Conservation (phyloP, 1,284 basidiomycete species). For the Mycocalia duriaeana region DNA sequence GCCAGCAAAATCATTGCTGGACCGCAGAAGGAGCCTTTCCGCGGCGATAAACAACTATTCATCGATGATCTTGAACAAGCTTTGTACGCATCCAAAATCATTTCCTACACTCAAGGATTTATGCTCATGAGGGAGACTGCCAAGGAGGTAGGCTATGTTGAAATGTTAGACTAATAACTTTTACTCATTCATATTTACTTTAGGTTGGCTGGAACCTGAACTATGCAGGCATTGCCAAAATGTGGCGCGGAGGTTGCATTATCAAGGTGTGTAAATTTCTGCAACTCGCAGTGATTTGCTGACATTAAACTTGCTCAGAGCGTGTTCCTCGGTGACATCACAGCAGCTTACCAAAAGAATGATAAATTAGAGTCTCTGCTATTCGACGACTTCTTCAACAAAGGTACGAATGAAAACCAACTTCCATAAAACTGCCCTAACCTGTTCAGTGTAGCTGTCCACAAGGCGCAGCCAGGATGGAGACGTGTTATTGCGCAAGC, state of each 20-base stretch:
- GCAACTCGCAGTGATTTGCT: not conserved
- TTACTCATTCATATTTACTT: too few species aligned
- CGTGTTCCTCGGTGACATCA: slow-evolving; percentile 94
- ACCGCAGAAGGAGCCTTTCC: slow-evolving; percentile 89
- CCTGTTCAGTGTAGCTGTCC: slow-evolving; percentile 54
- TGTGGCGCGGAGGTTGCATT: slow-evolving; percentile 99
- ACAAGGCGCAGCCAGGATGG: slow-evolving; percentile 97
- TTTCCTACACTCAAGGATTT: slow-evolving; percentile 99
- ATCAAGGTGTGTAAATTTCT: slow-evolving; percentile 68
- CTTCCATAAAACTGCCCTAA: too few species aligned
- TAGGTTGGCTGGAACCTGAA: slow-evolving; percentile 80
- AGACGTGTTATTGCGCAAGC: slow-evolving; percentile 95
- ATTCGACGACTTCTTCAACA: slow-evolving; percentile 98
- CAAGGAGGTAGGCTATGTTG: slow-evolving; percentile 76
- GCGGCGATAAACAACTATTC: slow-evolving; percentile 98
- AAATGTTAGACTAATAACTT: too few species aligned
- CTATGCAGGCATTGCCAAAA: slow-evolving; percentile 95
- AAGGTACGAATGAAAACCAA: slow-evolving; percentile 55
- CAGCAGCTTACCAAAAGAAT: slow-evolving; percentile 88
- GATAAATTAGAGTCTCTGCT: slow-evolving; percentile 86
- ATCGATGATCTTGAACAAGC: slow-evolving; percentile 99
- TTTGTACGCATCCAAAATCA: slow-evolving; percentile 98
- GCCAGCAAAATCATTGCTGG: slow-evolving; percentile 90
- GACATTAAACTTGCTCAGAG: slow-evolving; percentile 38
- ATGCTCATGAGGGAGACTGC: slow-evolving; percentile 99